phyloP scores from a whole-genome alignment of 2,329 filamentous ascomycete species.

The Fusarium incarnatum region DNA sequence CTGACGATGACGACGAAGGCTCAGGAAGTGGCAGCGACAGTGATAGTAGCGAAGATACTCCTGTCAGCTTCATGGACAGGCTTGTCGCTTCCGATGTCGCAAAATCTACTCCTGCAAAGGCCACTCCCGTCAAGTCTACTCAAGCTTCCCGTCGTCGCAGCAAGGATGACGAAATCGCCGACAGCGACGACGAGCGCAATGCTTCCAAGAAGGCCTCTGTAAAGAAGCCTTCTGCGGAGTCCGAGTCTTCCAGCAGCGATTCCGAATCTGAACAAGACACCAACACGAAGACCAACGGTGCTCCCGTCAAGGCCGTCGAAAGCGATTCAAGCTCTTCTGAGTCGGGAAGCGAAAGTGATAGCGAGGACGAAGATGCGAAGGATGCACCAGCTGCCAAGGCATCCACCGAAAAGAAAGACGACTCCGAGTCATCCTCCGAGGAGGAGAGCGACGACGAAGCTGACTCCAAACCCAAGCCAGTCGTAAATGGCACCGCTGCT shows the following conservation, averaged over 20 bases:
- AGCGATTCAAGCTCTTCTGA: slow-evolving; percentile 45
- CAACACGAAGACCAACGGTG: slow-evolving; percentile 41
- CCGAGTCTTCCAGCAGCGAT: slow-evolving; percentile 44
- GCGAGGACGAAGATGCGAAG: slow-evolving; percentile 43
- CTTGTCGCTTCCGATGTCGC: slow-evolving; percentile 38
- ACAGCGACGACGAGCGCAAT: slow-evolving; percentile 56
- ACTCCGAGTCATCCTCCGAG: slow-evolving; percentile 44
- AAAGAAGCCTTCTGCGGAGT: slow-evolving; percentile 31
- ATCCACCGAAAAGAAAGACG: slow-evolving; percentile 23
- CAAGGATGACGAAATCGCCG: slow-evolving; percentile 56
- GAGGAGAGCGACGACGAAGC: slow-evolving; percentile 46
- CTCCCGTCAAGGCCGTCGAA: slow-evolving; percentile 25
- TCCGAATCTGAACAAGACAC: slow-evolving; percentile 46
- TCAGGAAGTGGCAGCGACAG: slow-evolving; percentile 49
- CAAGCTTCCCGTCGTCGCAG: slow-evolving; percentile 42
- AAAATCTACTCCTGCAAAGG: slow-evolving; percentile 28
- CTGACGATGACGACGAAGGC: slow-evolving; percentile 48
- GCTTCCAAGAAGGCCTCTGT: slow-evolving; percentile 38
- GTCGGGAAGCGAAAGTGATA: slow-evolving; percentile 48
- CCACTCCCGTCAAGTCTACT: slow-evolving; percentile 32
- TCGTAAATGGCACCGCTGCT: slow-evolving; percentile 30
- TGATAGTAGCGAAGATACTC: slow-evolving; percentile 31
- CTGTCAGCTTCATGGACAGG: slow-evolving; percentile 51
- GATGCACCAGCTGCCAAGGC: slow-evolving; percentile 32
- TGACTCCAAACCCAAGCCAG: slow-evolving; percentile 33